A percentile compares a stretch with the other conserved stretches of the same genome.
These are phyloP conservation scores for Polyplosphaeria fusca DNA, from an alignment of 495 filamentous ascomycete genomes.

Conservation along the genomic window DNA sequence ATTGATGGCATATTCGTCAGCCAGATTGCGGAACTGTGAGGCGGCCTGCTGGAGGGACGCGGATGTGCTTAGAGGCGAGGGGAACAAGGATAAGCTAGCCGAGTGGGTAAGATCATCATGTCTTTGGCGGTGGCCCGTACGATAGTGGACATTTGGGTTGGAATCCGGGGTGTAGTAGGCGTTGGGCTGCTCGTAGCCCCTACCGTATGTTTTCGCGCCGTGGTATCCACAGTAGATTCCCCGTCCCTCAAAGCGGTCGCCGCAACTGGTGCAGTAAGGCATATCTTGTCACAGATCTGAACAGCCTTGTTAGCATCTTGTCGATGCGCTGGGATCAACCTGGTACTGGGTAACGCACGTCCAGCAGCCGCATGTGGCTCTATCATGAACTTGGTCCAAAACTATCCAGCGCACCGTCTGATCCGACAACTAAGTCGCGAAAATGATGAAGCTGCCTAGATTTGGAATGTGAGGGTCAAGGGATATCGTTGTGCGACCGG, in stretches of 20 bases:
- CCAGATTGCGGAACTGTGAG: neutral
- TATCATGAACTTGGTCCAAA: too few relatives aligned
- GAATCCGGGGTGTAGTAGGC: neutral
- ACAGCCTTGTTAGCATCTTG: neutral
- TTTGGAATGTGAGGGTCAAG: neutral
- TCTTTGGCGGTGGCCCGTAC: neutral
- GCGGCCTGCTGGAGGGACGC: neutral
- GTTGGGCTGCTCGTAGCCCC: neutral
- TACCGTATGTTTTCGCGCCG: neutral
- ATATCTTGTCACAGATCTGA: neutral
- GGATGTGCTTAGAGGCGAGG: neutral
- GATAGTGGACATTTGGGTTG: neutral
- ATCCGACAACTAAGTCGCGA: neutral
- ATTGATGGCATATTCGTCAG: neutral
- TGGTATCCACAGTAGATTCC: neutral
- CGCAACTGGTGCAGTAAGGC: constrained; percentile 8
- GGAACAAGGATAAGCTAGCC: neutral
- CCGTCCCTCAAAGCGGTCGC: neutral
- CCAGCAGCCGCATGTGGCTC: neutral
- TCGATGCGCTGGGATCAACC: neutral
- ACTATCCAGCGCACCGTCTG: too few relatives aligned
- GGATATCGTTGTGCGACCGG: neutral
- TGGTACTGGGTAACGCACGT: neutral
- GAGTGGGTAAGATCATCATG: neutral
- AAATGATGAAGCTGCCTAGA: neutral